These are phyloP conservation scores for Candida germanica DNA, from an alignment of 805 yeast genomes.

Conservation along the genomic window DNA sequence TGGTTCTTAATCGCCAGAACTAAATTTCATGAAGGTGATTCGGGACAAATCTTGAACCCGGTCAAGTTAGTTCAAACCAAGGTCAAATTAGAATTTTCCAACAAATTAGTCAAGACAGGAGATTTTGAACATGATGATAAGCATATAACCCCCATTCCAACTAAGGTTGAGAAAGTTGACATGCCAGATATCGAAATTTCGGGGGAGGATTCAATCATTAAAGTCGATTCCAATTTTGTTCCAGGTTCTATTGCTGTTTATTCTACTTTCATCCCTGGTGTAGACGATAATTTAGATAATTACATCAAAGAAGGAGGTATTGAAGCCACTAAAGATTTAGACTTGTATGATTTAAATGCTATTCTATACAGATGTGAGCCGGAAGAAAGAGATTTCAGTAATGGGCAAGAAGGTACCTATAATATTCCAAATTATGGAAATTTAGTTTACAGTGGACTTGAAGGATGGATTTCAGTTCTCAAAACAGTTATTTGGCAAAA, in stretches of 20 bases:
- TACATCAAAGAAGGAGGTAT: conserved; percentile 73
- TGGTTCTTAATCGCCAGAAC: conserved; percentile 86
- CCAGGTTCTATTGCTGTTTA: conserved; percentile 90
- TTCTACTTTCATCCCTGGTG: conserved; percentile 64
- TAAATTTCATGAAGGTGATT: conserved; percentile 52
- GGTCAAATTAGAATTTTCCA: conserved; percentile 56
- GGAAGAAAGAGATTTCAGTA: conserved; percentile 82
- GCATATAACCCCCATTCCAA: conserved; percentile 61
- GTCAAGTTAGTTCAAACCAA: conserved; percentile 57
- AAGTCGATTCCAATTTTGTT: conserved; percentile 62
- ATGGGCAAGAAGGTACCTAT: conserved; percentile 71
- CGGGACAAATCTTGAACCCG: conserved; percentile 56
- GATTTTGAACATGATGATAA: conserved; percentile 40
- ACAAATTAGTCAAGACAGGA: conserved; percentile 52
- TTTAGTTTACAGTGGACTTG: conserved; percentile 83
- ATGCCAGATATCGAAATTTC: conserved; percentile 47
- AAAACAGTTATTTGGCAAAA: conserved; percentile 61
- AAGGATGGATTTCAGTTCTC: conserved; percentile 83
- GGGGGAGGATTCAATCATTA: conserved; percentile 50
- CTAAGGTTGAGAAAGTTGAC: conserved; percentile 51
- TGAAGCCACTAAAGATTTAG: conserved; percentile 61
- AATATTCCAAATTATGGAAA: conserved; percentile 69
- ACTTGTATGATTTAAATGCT: conserved; percentile 69
- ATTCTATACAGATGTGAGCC: conserved; percentile 74
- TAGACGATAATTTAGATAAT: conserved; percentile 61